Conservation (phyloP, 495 filamentous ascomycete species). For the Entonaema liquescens region DNA sequence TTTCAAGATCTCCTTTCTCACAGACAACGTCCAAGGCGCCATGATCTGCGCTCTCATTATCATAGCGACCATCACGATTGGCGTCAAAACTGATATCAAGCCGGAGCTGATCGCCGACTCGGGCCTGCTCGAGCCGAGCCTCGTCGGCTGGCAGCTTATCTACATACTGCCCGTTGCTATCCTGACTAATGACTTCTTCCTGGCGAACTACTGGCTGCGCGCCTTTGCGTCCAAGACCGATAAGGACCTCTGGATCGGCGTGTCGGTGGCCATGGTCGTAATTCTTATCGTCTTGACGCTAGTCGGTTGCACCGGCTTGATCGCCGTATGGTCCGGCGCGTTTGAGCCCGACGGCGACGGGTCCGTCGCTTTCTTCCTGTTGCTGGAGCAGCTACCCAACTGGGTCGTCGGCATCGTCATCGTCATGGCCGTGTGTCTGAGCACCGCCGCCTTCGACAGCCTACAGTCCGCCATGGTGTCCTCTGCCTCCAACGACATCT, state of each 20-base stretch:
- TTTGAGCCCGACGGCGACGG: constrained; percentile 65
- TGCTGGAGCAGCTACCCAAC: constrained; percentile 71
- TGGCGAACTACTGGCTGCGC: constrained; percentile 80
- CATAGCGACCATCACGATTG: constrained; percentile 75
- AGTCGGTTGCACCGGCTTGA: constrained; percentile 71
- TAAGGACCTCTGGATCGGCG: constrained; percentile 75
- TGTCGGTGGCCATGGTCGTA: constrained; percentile 67
- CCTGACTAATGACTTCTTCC: constrained; percentile 80
- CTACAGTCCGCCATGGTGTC: constrained; percentile 81
- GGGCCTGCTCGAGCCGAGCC: constrained; percentile 64
- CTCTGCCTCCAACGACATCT: constrained; percentile 77
- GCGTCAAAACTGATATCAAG: constrained; percentile 74
- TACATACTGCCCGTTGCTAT: constrained; percentile 80
- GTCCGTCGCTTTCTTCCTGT: constrained; percentile 74
- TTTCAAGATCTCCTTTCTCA: constrained; percentile 79
- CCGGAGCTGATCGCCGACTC: constrained; percentile 68
- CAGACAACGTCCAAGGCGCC: constrained; percentile 77
- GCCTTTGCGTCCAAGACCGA: constrained; percentile 83
- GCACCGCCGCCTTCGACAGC: constrained; percentile 77
- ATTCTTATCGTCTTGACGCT: constrained; percentile 71
- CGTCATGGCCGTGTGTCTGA: constrained; percentile 76
- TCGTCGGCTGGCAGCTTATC: constrained; percentile 79
- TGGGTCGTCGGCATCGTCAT: constrained; percentile 81
- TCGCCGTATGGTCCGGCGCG: constrained; percentile 77
- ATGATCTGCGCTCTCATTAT: constrained; percentile 76